Evolutionary conservation across 2,329 filamentous ascomycete species (phyloP), one percentile per base, ranked within the genome.

Genomic region (Phoma sp.): DNA sequence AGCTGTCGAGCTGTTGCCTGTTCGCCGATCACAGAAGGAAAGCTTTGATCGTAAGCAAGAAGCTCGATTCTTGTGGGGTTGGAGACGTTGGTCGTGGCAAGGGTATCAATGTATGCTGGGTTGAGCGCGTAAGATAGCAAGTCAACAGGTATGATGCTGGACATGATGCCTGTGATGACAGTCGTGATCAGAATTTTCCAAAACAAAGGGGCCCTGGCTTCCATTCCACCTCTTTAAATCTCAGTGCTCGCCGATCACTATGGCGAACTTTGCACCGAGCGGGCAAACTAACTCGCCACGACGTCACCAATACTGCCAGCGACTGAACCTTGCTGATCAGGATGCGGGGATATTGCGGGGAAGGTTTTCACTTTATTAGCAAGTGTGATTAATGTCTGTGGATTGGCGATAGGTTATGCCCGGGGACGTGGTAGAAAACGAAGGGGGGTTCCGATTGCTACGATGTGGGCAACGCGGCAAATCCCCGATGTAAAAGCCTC

Each of bases 31-130:
- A 76, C 63, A 39, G 73, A 62, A 12, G 57, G 55, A 50, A 75
- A 75, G n/a, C 58, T 63, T 1, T 65, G 49, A 36, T 77, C 68
- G 55, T 75, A 78, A 6, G 74, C 65, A 2, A 77, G 62, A n/a
- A 78, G 71, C 2, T 65, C 62, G 7, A 77, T 74, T 4, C 68
- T 70, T 9, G 53, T 61, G 2, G 74, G 70, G 40, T 72, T 74
- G 2, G 69, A 62, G 8, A 59, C 51, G 46, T 73, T 73, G 21
- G 65, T 70, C 1, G 70, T 64, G 3, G 67, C 60, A 7, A 74
- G 61, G 2, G 57, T 65, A 32, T 57, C 58, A 22, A 75, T 65
- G 38, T 74, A 76, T 21, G 44, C 51, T 2, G 69, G 62, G 37
- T 74, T 68, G 13, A 66, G 71, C 10, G 73, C 73, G 29, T 63